Percentiles rank a stretch among this genome's conserved stretches.
These are phyloP conservation scores for Rugonectria rugulosa DNA, from an alignment of 2,329 filamentous ascomycete species.

Conservation along the genomic window DNA sequence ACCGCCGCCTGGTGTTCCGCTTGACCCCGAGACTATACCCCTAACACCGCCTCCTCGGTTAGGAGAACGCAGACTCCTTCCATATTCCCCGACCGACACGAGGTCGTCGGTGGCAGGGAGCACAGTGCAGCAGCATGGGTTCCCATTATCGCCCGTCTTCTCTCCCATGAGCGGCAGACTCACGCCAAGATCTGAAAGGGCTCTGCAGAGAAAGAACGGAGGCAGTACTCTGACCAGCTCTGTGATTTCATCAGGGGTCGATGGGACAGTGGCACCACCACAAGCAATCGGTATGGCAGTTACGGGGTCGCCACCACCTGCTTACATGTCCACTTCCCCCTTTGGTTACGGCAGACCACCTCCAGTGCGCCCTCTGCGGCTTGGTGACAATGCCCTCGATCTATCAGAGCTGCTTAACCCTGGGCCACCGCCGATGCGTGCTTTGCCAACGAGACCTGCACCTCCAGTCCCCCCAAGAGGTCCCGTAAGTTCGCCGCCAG, in stretches of 20 bases:
- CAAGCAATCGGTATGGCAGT: conserved; percentile 3
- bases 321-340: neutral
- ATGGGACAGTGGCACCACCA: conserved; percentile 8
- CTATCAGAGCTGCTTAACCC: conserved; percentile 39
- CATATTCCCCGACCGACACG: conserved; percentile 26
- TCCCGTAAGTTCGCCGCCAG: conserved; percentile 23
- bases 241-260: conserved; percentile 26
- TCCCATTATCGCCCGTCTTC: conserved; percentile 50
- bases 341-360: conserved; percentile 16
- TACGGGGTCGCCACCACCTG: conserved; percentile 19
- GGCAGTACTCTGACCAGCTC: conserved; percentile 26
- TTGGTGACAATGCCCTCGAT: conserved; percentile 21
- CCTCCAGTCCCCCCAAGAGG: conserved; percentile 24
- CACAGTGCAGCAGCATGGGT: conserved; percentile 31
- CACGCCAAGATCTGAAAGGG: conserved; percentile 43
- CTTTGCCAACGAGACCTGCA: conserved; percentile 44
- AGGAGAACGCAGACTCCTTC: conserved; percentile 54
- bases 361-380: conserved; percentile 21
- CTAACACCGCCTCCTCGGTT: conserved; percentile 58
- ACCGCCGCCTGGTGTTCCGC: conserved; percentile 44
- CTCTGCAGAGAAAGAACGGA: conserved; percentile 20
- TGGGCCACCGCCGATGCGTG: conserved; percentile 55
- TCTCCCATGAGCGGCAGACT: conserved; percentile 47
- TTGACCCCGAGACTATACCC: conserved; percentile 24
- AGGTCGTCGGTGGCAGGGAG: neutral